phyloP scores from a whole-genome alignment of 768 basidiomycete genomes.

The Russula dissimulans region DNA sequence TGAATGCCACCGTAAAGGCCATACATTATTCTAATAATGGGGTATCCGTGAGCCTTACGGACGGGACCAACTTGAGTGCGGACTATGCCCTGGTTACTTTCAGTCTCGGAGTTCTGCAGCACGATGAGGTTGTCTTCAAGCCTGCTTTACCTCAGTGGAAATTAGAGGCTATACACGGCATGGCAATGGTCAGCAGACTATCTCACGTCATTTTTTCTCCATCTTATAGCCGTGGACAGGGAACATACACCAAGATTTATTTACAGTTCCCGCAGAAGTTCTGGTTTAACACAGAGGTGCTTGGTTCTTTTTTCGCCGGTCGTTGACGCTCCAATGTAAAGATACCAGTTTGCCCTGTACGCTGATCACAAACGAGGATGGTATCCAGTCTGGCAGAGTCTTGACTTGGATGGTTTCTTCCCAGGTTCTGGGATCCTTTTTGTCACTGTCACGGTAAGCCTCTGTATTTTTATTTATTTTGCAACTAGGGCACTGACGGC shows the following conservation, averaged over 20 bases:
- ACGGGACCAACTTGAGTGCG: constrained; percentile 37
- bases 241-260: constrained; percentile 61
- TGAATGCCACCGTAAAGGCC: constrained; percentile 42
- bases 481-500: background rate
- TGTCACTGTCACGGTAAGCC: constrained; percentile 38
- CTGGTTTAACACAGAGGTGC: constrained; percentile 43
- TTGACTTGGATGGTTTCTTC: constrained; percentile 49
- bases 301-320: background rate
- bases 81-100: constrained; percentile 61
- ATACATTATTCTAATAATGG: constrained; percentile 39
- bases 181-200: constrained; percentile 41
- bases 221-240: constrained; percentile 23
- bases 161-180: constrained; percentile 51
- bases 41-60: constrained; percentile 39
- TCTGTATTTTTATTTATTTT: background rate
- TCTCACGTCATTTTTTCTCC: background rate
- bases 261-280: constrained; percentile 53
- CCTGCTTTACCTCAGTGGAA: constrained; percentile 53
- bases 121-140: constrained; percentile 47
- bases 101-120: constrained; percentile 61
- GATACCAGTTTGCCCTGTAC: constrained; percentile 42
- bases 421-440: constrained; percentile 52
- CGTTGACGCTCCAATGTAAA: background rate
- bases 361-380: constrained; percentile 49
- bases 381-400: constrained; percentile 60